Base-by-base conservation (phyloP, 306 rosid species). In the Vigna reflexopilosa region DNA sequence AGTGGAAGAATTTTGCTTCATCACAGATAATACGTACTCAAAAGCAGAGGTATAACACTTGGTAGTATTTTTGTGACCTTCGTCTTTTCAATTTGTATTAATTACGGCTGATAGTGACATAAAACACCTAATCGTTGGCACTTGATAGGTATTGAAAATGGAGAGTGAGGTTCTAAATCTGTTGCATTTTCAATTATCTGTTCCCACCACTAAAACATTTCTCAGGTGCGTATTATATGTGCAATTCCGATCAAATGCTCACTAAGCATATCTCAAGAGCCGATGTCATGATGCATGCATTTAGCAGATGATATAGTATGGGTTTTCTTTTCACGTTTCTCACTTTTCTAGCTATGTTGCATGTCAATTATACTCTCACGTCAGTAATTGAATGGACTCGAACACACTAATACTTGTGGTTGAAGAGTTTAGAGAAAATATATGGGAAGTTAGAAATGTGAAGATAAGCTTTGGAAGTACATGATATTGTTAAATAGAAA, bases 191-290 rank as follows among this genome's bases (percentile, higher is more conserved):
- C 96, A 91, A 30, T 72, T 94, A 79, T 87, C 94, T 38, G 89
- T 91, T 76, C 98, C 98, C 4, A 89, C 96, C 63, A 78, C 89
- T 67, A 91, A 94, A 90, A 85, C 98, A 66, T 94, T 94, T 86
- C 94, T 94, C 67, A 87, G 98, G 98, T 93, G 72, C 68, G 74
- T 76, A 52, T 17, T 72, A 67, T 10, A 54, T 28, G 0, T 15
- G 42, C 66, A 24, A 40, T 7, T 54, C 76, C 66, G 26, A 13
- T 34, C n/a, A n/a, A 73, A 75, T 42, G 50, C 49, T 17, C 7
- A 66, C 52, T 42, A 42, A 40, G 52, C 52, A 66, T 66, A n/a
- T 10, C 4, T 0, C 32, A 66, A 38, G n/a, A 5, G n/a, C 16
- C 17, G 4, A 66, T 66, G 71, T n/a, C 71, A 20, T 42, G 34